phyloP scores from a whole-genome alignment of 331 rosid genomes.

The Malus hybrid region DNA sequence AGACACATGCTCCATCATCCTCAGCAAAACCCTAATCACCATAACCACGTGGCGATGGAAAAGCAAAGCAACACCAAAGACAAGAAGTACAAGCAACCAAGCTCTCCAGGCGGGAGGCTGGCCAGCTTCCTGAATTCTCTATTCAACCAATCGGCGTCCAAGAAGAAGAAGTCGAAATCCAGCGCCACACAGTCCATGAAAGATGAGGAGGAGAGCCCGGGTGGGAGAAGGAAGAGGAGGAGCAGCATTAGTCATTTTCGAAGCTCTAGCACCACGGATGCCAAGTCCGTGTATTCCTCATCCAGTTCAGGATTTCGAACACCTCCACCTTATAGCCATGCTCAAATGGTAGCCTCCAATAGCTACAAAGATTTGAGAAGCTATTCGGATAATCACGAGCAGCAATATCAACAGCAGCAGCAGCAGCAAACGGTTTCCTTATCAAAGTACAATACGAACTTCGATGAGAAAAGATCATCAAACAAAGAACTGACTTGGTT shows the following conservation, averaged over 20 bases:
- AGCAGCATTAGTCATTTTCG: conserved; percentile 44
- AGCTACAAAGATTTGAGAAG: conserved; percentile 60
- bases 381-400: conserved; percentile 39
- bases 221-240: conserved; percentile 66
- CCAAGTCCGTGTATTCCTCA: conserved; percentile 59
- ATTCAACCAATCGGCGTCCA: conserved; percentile 73
- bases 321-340: conserved; percentile 46
- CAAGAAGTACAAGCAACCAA: conserved; percentile 24
- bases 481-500: conserved; percentile 27
- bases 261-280: conserved; percentile 46
- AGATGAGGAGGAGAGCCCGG: conserved; percentile 65
- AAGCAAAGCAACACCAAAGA: no score
- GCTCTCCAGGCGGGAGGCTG: conserved; percentile 88
- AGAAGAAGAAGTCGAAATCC: conserved; percentile 84
- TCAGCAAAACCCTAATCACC: no score
- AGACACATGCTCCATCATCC: no score
- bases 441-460: conserved; percentile 10
- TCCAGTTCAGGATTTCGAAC: conserved; percentile 67
- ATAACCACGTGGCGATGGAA: no score
- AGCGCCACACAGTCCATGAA: conserved; percentile 51
- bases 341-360: conserved; percentile 54
- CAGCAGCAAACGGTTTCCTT: conserved; percentile 11
- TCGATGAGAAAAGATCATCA: conserved; percentile 33
- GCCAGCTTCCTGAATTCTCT: conserved; percentile 93
- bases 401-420: conserved; percentile 6